phyloP scores from a whole-genome alignment of 768 basidiomycete genomes.

The Chalciporus piperatus region DNA sequence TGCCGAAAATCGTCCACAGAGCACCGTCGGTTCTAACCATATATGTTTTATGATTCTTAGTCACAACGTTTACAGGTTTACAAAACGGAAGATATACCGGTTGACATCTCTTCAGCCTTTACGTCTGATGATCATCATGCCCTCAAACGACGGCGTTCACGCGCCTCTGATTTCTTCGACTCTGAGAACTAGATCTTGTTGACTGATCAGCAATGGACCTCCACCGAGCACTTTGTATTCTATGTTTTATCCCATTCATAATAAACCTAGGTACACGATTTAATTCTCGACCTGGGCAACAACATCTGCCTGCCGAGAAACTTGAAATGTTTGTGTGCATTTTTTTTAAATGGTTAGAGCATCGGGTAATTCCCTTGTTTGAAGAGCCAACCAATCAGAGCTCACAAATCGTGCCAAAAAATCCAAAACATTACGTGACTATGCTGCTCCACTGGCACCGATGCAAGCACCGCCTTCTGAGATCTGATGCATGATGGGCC shows the following conservation, averaged over 20 bases:
- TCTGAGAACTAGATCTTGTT: constrained; percentile 24
- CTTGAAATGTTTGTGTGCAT: too few species aligned
- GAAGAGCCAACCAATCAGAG: too few species aligned
- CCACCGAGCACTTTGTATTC: constrained; percentile 15
- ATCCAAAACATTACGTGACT: too few species aligned
- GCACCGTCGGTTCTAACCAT: constrained; percentile 20
- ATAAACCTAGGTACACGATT: constrained; percentile 19
- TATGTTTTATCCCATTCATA: constrained; percentile 16
- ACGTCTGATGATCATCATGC: constrained; percentile 28
- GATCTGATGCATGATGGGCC: too few species aligned
- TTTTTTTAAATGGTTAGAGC: too few species aligned
- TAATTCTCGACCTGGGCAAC: constrained; percentile 14
- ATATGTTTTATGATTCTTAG: neutral
- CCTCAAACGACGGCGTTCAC: constrained; percentile 48
- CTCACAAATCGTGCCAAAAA: too few species aligned
- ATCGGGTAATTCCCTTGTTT: too few species aligned
- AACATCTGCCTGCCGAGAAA: too few species aligned
- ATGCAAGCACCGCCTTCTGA: neutral
- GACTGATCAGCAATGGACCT: constrained; percentile 6
- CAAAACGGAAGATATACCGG: constrained; percentile 26
- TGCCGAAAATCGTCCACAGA: constrained; percentile 18
- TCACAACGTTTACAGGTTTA: constrained; percentile 20
- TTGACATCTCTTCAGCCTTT: constrained; percentile 32
- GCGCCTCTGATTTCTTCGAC: constrained; percentile 32
- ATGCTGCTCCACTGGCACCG: too few species aligned